Percentiles rank a stretch among this genome's conserved stretches.
Evolutionary conservation across 345 rosid species (phyloP).

Genomic region (Salix dunnii): DNA sequence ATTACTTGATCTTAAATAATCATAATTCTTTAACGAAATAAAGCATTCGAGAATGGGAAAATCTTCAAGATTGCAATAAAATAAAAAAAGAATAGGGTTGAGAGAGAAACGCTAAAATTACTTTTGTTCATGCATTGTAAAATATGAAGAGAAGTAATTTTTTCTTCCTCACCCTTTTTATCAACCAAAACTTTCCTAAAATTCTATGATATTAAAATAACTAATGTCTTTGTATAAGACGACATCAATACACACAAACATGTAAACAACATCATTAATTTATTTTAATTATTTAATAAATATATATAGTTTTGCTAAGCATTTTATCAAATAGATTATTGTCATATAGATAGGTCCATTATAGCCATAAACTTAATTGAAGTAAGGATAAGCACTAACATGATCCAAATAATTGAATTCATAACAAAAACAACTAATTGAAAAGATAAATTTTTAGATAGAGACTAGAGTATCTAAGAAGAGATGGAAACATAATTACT

Average conservation of each 20-base stretch:
- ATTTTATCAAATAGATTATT: conserved; percentile 38
- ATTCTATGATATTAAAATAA: conserved; percentile 92
- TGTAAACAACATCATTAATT: no score
- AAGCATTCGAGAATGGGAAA: no score
- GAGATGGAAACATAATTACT: no score
- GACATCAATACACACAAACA: no score
- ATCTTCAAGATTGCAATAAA: no score
- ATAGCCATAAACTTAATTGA: conserved; percentile 92
- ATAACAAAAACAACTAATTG: not conserved
- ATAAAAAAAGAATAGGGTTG: not conserved
- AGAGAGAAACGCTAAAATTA: conserved; percentile 11
- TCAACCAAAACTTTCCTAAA: conserved; percentile 83
- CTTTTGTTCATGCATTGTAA: conserved; percentile 81
- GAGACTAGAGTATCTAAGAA: no score
- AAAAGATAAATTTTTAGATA: no score
- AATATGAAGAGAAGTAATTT: conserved; percentile 71
- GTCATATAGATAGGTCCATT: conserved; percentile 89
- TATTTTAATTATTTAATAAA: no score
- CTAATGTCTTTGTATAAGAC: no score
- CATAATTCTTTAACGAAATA: no score
- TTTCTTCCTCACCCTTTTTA: conserved; percentile 88
- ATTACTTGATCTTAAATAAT: no score
- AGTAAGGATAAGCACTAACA: conserved; percentile 86
- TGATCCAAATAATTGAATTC: conserved; percentile 80
- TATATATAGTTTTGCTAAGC: not conserved